Evolutionary conservation across 306 rosid species (phyloP).

Genomic region (Prunus padus): DNA sequence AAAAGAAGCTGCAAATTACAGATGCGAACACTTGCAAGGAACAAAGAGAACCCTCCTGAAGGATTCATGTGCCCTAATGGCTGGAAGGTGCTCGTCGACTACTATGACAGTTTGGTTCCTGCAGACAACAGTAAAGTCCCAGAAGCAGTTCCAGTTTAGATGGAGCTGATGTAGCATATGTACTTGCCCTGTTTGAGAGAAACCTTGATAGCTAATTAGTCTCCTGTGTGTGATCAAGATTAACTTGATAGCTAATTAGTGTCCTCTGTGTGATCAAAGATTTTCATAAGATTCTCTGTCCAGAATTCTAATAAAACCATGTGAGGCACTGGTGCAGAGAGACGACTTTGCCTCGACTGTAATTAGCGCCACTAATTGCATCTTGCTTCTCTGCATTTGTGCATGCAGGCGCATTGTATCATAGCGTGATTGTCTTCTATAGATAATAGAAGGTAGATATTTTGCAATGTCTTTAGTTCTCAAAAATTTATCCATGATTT

Average conservation of each 20-base stretch:
- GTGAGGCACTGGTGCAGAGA: conserved; percentile 49
- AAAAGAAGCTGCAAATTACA: conserved; percentile 31
- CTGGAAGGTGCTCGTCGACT: conserved; percentile 89
- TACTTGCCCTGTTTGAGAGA: conserved; percentile 45
- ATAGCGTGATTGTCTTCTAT: conserved; percentile 33
- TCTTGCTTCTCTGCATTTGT: conserved; percentile 53
- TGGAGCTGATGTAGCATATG: conserved; percentile 31
- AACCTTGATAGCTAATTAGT: conserved; percentile 37
- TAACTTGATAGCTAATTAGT: conserved; percentile 26
- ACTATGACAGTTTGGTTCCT: conserved; percentile 76
- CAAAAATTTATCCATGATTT: not conserved
- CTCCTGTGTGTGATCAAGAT: conserved; percentile 38
- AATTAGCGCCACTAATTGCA: conserved; percentile 41
- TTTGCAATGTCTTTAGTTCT: conserved; percentile 7
- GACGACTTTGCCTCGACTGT: conserved; percentile 45
- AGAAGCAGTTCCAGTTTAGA: conserved; percentile 70
- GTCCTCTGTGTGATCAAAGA: conserved; percentile 38
- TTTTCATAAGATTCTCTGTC: conserved; percentile 23
- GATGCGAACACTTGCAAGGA: conserved; percentile 93
- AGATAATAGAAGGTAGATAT: conserved; percentile 11
- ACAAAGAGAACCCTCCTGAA: conserved; percentile 92
- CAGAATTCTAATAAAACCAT: conserved; percentile 37
- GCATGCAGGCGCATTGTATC: conserved; percentile 49
- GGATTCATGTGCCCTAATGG: conserved; percentile 99
- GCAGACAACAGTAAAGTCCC: conserved; percentile 56